Conservation (phyloP, 2,329 filamentous ascomycete genomes). For the Zymoseptoria pseudotritici region DNA sequence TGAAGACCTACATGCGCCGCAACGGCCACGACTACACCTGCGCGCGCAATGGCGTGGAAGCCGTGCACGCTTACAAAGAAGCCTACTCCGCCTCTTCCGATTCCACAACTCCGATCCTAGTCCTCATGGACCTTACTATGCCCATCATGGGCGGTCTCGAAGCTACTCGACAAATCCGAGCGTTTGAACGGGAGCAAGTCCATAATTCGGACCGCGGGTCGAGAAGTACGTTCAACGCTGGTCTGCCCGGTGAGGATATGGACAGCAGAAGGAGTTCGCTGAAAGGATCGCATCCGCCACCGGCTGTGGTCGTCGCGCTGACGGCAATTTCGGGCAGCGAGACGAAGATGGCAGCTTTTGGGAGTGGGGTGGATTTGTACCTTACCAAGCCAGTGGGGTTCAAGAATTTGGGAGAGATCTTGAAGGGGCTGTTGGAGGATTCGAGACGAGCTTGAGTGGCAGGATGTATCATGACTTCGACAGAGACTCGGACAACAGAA, state of each 20-base stretch:
- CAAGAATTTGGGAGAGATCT: conserved; percentile 34
- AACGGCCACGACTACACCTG: conserved; percentile 33
- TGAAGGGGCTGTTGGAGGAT: conserved; percentile 23
- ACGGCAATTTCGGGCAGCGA: conserved; percentile 15
- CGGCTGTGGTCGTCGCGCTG: conserved; percentile 16
- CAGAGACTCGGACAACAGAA: no score
- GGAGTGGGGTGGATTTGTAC: conserved; percentile 25
- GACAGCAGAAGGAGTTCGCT: not conserved
- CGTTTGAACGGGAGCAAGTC: conserved; percentile 1
- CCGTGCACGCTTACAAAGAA: conserved; percentile 36
- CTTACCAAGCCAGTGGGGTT: conserved; percentile 29
- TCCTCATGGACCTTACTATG: conserved; percentile 34
- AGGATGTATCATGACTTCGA: not conserved
- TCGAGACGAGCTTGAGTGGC: not conserved
- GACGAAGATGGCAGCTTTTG: conserved; percentile 22
- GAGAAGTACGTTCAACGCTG: not conserved
- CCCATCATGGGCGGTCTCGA: conserved; percentile 21
- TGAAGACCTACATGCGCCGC: conserved; percentile 19
- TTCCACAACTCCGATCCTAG: conserved; percentile 33
- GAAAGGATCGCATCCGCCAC: not conserved
- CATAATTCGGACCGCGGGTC: not conserved
- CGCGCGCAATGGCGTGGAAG: conserved; percentile 43
- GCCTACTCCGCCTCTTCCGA: not conserved
- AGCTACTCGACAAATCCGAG: conserved; percentile 19
- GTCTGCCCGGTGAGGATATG: not conserved